A percentile compares a stretch with the other conserved stretches of the same genome.
phyloP scores from a whole-genome alignment of 208 protist genomes.

The Crithidia acanthocephali region DNA sequence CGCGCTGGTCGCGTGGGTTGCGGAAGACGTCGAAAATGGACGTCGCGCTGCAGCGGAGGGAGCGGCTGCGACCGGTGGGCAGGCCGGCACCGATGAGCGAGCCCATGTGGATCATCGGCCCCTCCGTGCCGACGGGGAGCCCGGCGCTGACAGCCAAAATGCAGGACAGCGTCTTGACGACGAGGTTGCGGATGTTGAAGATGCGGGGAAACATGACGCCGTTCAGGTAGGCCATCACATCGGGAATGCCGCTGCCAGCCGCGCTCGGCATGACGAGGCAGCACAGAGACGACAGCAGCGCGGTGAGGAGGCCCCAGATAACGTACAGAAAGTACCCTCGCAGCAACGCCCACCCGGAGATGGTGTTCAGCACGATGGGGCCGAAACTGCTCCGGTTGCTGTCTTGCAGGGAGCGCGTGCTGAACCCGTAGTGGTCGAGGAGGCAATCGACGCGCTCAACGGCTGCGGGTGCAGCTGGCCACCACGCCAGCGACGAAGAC shows the following conservation, averaged over 20 bases:
- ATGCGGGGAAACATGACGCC: constrained; percentile 87
- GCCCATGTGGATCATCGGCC: constrained; percentile 95
- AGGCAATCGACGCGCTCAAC: neutral
- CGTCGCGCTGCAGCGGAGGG: constrained; percentile 55
- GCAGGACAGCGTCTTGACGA: constrained; percentile 82
- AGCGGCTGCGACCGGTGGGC: constrained; percentile 72
- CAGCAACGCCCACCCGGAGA: constrained; percentile 37
- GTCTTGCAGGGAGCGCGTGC: neutral
- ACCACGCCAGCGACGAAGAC: neutral
- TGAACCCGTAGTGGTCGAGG: neutral
- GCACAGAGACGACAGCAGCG: constrained; percentile 66
- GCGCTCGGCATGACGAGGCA: constrained; percentile 78
- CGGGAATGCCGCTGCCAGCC: constrained; percentile 79
- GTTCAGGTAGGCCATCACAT: constrained; percentile 91
- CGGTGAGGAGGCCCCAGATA: constrained; percentile 45
- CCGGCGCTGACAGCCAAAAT: constrained; percentile 76
- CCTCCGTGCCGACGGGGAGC: constrained; percentile 88
- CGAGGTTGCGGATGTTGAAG: constrained; percentile 79
- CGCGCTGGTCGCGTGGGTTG: constrained; percentile 81
- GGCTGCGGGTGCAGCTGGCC: neutral
- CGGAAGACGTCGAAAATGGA: constrained; percentile 63
- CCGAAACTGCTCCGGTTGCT: neutral
- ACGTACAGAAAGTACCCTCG: constrained; percentile 43
- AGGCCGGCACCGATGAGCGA: constrained; percentile 86
- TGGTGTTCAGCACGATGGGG: constrained; percentile 15